phyloP scores from a whole-genome alignment of 2,329 filamentous ascomycete genomes.

The Gnomoniopsis sp. region DNA sequence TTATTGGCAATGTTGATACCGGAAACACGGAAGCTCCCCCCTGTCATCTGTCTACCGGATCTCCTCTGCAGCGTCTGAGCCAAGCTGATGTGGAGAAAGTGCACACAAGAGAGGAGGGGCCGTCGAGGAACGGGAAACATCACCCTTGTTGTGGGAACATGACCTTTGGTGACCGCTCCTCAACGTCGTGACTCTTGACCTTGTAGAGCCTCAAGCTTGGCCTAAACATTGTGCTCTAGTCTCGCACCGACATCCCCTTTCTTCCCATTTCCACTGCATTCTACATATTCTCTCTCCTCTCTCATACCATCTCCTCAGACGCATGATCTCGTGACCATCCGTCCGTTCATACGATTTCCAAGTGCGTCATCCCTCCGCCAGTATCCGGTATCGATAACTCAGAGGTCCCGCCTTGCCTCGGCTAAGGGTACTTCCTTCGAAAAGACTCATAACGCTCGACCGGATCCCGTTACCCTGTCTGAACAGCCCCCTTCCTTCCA shows the following conservation, averaged over 20 bases:
- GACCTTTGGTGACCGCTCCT: background rate
- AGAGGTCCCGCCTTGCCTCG: slow-evolving; percentile 12
- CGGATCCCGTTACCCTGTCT: background rate
- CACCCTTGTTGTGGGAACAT: too few species aligned
- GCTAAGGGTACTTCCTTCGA: slow-evolving; percentile 10
- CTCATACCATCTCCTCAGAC: background rate
- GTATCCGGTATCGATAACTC: slow-evolving; percentile 16
- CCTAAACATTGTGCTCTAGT: background rate
- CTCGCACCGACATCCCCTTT: background rate
- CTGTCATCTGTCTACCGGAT: too few species aligned
- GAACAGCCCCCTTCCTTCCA: background rate
- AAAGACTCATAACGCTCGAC: slow-evolving; percentile 1
- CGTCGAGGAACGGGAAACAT: too few species aligned
- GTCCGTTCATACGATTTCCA: background rate
- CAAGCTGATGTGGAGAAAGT: background rate
- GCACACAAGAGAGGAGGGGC: background rate
- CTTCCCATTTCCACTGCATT: too few species aligned
- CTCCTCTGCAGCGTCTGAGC: background rate
- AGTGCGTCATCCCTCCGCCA: slow-evolving; percentile 10
- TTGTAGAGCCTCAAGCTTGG: background rate
- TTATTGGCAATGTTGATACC: background rate
- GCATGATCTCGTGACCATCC: slow-evolving; percentile 1
- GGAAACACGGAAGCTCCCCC: slow-evolving; percentile 1
- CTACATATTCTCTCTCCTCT: background rate
- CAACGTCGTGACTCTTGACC: background rate